Evolutionary conservation across 2,329 filamentous ascomycete genomes (phyloP).

Genomic region (Cladosporium sp.): DNA sequence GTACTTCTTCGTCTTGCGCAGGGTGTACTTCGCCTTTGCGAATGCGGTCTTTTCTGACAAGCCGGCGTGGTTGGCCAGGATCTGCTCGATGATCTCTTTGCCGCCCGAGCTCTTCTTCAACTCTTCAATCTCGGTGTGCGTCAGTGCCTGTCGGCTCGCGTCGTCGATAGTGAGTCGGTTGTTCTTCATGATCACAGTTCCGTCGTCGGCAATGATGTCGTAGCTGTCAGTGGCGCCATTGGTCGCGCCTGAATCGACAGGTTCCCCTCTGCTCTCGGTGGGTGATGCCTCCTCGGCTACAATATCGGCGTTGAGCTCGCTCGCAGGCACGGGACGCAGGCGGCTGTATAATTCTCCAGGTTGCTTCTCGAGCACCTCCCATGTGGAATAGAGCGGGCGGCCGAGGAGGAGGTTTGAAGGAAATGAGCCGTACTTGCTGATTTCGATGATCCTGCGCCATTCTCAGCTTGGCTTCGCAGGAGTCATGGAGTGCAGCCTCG

Average conservation of each 20-base stretch:
- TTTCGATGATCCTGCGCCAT: constrained; percentile 69
- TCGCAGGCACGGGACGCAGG: constrained; percentile 74
- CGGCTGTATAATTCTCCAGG: constrained; percentile 65
- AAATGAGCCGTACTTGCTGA: constrained; percentile 92
- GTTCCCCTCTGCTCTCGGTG: constrained; percentile 34
- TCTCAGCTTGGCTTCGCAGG: constrained; percentile 35
- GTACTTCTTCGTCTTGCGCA: constrained; percentile 93
- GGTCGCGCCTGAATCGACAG: constrained; percentile 17
- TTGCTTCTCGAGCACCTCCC: constrained; percentile 75
- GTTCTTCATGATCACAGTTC: constrained; percentile 56
- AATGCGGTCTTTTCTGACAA: constrained; percentile 94
- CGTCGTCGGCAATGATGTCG: constrained; percentile 51
- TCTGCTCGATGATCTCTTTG: constrained; percentile 87
- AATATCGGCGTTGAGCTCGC: constrained; percentile 78
- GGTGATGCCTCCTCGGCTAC: constrained; percentile 59
- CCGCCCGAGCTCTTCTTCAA: constrained; percentile 72
- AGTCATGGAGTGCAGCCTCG: constrained; percentile 28
- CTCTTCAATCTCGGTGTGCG: constrained; percentile 69
- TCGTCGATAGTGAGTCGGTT: constrained; percentile 66
- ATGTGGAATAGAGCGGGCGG: constrained; percentile 89
- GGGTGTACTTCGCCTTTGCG: constrained; percentile 91
- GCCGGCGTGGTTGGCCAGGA: constrained; percentile 83
- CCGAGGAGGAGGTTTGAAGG: constrained; percentile 85
- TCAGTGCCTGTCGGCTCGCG: constrained; percentile 70
- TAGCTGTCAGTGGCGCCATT: constrained; percentile 32